Percentiles rank a stretch among this genome's conserved stretches.
Evolutionary conservation across 2,329 filamentous ascomycete genomes (phyloP).

Genomic region (Paracamarosporium sp.): DNA sequence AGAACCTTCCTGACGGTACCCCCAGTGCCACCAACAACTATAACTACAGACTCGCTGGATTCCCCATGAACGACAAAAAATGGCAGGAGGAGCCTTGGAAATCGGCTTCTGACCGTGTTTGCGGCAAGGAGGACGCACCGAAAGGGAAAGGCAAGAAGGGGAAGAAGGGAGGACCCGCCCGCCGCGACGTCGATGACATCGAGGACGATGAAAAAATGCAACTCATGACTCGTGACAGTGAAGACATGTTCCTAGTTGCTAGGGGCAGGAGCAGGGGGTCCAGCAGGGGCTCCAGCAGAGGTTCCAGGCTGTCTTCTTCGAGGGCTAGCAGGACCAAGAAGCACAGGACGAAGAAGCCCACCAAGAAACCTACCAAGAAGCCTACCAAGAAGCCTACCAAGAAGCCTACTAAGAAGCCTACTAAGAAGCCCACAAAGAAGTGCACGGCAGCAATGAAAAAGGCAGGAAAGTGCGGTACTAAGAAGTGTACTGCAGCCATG

Average conservation of each 20-base stretch:
- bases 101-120: not conserved
- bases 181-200: conserved; percentile 3
- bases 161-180: conserved; percentile 2
- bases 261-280: conserved; percentile 2
- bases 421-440: conserved; percentile 1
- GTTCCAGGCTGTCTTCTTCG: too few relatives aligned
- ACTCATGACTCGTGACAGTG: not conserved
- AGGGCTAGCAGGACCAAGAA: not conserved
- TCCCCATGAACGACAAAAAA: not conserved
- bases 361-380: not conserved
- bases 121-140: not conserved
- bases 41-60: conserved; percentile 2
- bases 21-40: not conserved
- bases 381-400: conserved; percentile 1
- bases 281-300: not conserved
- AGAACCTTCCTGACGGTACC: conserved; percentile 4
- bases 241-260: conserved; percentile 3
- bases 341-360: conserved; percentile 2
- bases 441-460: conserved; percentile 1
- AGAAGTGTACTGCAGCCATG: conserved; percentile 4
- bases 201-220: conserved; percentile 2
- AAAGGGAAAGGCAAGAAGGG: conserved; percentile 4
- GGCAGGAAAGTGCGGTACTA: conserved; percentile 2
- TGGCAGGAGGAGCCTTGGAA: conserved; percentile 2
- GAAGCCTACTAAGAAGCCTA: not conserved